Conservation (phyloP, 2,329 filamentous ascomycete species). For the Pseudocercospora pini-densiflorae region DNA sequence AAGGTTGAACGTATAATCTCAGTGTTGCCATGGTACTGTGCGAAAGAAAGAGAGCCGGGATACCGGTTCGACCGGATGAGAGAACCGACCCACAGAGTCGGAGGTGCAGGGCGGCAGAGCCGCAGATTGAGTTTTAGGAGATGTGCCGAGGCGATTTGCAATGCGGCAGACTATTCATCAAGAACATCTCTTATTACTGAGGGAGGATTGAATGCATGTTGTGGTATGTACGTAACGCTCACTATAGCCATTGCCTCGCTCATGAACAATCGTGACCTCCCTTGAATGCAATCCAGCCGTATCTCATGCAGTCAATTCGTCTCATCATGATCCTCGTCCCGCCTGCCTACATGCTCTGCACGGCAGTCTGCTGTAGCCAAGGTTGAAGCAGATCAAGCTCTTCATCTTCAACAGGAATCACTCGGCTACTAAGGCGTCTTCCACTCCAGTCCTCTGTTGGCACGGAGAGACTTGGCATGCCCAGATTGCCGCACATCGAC, state of each 20-base stretch:
- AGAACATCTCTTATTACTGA: too few species aligned
- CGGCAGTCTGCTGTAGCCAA: slow-evolving; percentile 20
- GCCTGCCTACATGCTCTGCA: not conserved
- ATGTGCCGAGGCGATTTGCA: not conserved
- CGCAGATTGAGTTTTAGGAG: not conserved
- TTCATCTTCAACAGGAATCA: slow-evolving; percentile 21
- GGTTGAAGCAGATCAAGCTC: slow-evolving; percentile 30
- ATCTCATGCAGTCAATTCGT: not conserved
- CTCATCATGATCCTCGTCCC: not conserved
- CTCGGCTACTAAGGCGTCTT: slow-evolving; percentile 25
- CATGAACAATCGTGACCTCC: not conserved
- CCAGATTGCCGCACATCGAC: slow-evolving; percentile 35
- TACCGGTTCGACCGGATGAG: not conserved
- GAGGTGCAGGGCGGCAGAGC: not conserved
- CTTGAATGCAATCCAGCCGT: not conserved
- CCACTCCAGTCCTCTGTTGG: slow-evolving; percentile 25
- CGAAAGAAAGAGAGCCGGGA: not conserved
- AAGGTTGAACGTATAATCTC: too few species aligned
- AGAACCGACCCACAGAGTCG: not conserved
- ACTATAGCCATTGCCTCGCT: not conserved
- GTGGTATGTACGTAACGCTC: not conserved
- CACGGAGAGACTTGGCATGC: slow-evolving; percentile 33
- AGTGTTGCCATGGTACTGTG: not conserved
- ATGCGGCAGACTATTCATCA: not conserved
- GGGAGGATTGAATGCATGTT: not conserved